These are phyloP conservation scores for Medicago ruthenica DNA, from an alignment of 306 rosid species.

Conservation along the genomic window DNA sequence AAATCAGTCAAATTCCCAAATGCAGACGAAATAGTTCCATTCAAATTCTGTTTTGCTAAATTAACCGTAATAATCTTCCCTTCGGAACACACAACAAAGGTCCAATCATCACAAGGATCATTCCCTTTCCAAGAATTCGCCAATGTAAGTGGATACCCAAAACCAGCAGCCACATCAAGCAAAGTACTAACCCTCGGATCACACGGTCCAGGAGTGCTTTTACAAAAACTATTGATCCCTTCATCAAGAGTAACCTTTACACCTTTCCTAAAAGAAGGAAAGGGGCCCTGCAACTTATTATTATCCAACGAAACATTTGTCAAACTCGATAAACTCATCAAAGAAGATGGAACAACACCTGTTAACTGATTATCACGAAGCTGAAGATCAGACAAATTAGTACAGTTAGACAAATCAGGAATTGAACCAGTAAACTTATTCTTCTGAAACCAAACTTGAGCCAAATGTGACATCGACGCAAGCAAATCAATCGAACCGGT, in stretches of 20 bases:
- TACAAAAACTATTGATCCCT: conserved; percentile 76
- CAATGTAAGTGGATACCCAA: conserved; percentile 60
- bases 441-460: conserved; percentile 81
- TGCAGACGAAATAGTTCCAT: conserved; percentile 78
- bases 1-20: conserved; percentile 69
- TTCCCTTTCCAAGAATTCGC: conserved; percentile 70
- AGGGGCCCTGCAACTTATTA: conserved; percentile 78
- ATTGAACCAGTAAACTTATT: conserved; percentile 73
- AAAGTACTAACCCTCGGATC: conserved; percentile 62
- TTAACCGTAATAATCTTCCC: conserved; percentile 55
- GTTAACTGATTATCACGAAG: conserved; percentile 75
- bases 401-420: conserved; percentile 69
- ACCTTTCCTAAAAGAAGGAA: conserved; percentile 55
- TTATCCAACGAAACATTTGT: conserved; percentile 69
- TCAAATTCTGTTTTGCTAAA: conserved; percentile 60
- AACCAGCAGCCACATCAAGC: conserved; percentile 60
- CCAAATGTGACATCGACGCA: conserved; percentile 61
- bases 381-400: conserved; percentile 61
- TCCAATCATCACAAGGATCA: conserved; percentile 67
- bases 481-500: conserved; percentile 64
- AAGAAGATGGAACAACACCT: conserved; percentile 64
- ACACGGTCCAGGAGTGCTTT: conserved; percentile 53
- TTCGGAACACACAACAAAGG: conserved; percentile 52
- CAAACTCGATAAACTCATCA: conserved; percentile 56
- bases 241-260: conserved; percentile 46